Evolutionary conservation across 2,329 filamentous ascomycete genomes (phyloP).

Genomic region (Trichoderma afroharzianum): DNA sequence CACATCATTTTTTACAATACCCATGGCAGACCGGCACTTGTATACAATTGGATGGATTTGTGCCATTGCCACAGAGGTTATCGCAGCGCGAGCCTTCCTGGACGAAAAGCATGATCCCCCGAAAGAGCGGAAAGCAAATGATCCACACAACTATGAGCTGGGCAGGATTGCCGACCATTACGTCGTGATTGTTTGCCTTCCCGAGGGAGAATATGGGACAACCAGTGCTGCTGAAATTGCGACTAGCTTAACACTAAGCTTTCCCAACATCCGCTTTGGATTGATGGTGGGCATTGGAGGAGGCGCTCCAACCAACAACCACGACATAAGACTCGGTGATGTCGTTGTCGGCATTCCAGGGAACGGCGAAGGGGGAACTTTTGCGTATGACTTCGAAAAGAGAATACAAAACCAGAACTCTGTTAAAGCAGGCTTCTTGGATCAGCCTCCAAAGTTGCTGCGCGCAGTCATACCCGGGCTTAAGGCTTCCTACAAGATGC

Average conservation of each 20-base stretch:
- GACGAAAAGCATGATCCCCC: not conserved
- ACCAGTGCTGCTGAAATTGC: not conserved
- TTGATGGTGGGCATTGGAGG: not conserved
- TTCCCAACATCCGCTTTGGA: not conserved
- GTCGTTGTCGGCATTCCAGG: not conserved
- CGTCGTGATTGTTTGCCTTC: not conserved
- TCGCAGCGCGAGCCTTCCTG: not conserved
- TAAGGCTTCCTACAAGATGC: rapidly evolving
- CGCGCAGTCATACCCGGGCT: not conserved
- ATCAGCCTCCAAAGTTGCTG: not conserved
- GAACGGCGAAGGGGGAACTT: not conserved
- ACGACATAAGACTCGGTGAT: not conserved
- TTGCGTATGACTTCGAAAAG: not conserved
- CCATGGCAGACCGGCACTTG: not conserved
- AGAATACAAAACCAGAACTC: not conserved
- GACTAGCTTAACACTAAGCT: not conserved
- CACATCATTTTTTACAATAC: not conserved
- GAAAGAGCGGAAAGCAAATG: not conserved
- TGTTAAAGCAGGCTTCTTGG: not conserved
- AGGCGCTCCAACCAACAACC: not conserved
- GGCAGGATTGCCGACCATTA: not conserved
- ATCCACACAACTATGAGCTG: not conserved
- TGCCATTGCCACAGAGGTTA: not conserved
- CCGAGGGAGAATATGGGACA: not conserved
- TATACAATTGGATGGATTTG: not conserved